Evolutionary conservation across 2,329 filamentous ascomycete species (phyloP), one percentile per base, ranked within the genome.

Genomic region (Aspergillus felis): DNA sequence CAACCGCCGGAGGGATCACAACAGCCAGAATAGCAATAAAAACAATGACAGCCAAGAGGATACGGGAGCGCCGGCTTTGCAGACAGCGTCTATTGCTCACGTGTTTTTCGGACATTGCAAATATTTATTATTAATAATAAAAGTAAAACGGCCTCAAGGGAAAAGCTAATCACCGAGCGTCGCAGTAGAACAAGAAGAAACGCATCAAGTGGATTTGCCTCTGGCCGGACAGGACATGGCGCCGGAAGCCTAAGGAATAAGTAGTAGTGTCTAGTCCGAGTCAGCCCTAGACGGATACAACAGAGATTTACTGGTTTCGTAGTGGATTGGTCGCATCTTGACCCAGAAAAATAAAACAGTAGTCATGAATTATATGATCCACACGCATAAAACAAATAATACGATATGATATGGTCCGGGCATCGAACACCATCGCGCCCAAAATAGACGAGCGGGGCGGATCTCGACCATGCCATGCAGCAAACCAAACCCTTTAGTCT

Each of bases 1-100:
- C 68, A 42, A 74, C 65, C 29, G 71, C 68, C 6, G 71, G 61
- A 25, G 71, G 69, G 32, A 72, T 69, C 57, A 73, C 61, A 35
- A 67, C 63, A 35, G 65, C 71, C 55, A 71, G 66, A 55, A 73
- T 64, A 44, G 67, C 65, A 61, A 71, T 64, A 51, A 71, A 65
- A 44, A 57, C 61, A 51, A 70, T 54, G 52, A 66, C 53, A 32
- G 62, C 66, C 53, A 66, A 59, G 56, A 67, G 47, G 35, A 72
- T 57, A 58, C 66, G 66, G 64, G 69, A 72, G 42, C 67, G 65
- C 51, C 61, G 62, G 27, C 66, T 67, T 60, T 64, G 66, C 58
- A 72, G 60, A 59, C 63, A 70, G 14, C 62, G 62, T 38, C 65
- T 59, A 53, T 59, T 63, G 55, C 65, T 72, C 70, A 71, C 68